Percentiles rank a stretch among this genome's conserved stretches.
phyloP scores from a whole-genome alignment of 495 filamentous ascomycete genomes.

The Saxophila tyrrhenica region DNA sequence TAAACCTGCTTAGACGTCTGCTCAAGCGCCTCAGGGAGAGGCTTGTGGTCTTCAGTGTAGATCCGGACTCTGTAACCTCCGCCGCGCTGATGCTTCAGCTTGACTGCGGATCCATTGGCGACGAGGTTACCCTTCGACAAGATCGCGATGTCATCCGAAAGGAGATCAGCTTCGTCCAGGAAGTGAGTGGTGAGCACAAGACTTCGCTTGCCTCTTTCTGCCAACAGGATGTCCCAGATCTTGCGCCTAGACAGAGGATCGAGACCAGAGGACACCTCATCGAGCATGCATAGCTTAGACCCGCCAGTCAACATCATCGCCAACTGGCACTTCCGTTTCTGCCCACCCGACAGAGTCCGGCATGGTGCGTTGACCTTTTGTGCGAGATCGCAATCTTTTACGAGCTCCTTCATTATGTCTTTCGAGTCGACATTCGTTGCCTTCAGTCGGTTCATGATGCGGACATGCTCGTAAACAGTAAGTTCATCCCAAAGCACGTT shows the following conservation, averaged over 20 bases:
- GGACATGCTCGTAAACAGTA: slow-evolving; percentile 69
- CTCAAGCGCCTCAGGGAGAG: slow-evolving; percentile 40
- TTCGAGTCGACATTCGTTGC: slow-evolving; percentile 39
- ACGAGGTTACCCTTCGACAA: slow-evolving; percentile 29
- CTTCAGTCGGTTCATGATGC: slow-evolving; percentile 69
- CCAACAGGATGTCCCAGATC: slow-evolving; percentile 81
- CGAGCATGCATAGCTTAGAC: slow-evolving; percentile 72
- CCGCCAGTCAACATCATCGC: slow-evolving; percentile 90
- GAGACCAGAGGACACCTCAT: slow-evolving; percentile 74
- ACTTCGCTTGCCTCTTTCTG: slow-evolving; percentile 63
- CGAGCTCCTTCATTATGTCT: slow-evolving; percentile 45
- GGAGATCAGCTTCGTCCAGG: slow-evolving; percentile 32
- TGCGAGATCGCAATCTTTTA: slow-evolving; percentile 56
- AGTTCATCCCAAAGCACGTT: slow-evolving; percentile 83
- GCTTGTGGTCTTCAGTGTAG: slow-evolving; percentile 37
- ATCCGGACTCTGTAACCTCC: slow-evolving; percentile 68
- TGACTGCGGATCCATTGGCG: slow-evolving; percentile 26
- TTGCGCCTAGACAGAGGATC: slow-evolving; percentile 72
- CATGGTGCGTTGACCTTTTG: slow-evolving; percentile 55
- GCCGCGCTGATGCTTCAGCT: slow-evolving; percentile 28
- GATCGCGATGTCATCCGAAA: slow-evolving; percentile 31
- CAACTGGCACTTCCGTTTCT: slow-evolving; percentile 83
- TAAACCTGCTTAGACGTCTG: slow-evolving; percentile 45
- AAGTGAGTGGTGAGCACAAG: slow-evolving; percentile 71
- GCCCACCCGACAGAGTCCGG: slow-evolving; percentile 68